Percentiles rank a stretch among this genome's conserved stretches.
phyloP scores from a whole-genome alignment of 306 rosid species.

The Vicia sativa region DNA sequence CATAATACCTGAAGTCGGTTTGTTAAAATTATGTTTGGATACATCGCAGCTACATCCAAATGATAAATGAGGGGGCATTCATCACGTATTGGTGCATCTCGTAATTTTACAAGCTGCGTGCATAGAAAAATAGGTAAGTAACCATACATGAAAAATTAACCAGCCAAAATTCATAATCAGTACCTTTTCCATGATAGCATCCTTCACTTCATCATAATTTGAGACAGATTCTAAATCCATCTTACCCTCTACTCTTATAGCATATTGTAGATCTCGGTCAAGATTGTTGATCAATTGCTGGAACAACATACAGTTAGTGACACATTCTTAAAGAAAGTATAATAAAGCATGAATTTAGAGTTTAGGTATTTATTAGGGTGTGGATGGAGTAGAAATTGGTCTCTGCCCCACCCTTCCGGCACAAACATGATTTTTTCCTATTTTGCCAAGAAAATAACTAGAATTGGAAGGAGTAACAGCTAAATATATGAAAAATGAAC shows the following conservation, averaged over 20 bases:
- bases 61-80: slow-evolving; percentile 98
- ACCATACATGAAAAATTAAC: slow-evolving; percentile 23
- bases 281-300: slow-evolving; percentile 87
- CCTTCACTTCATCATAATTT: slow-evolving; percentile 89
- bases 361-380: background rate
- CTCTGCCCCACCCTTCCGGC: slow-evolving; percentile 3
- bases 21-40: slow-evolving; percentile 94
- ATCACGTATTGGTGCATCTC: slow-evolving; percentile 75
- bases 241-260: slow-evolving; percentile 91
- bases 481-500: slow-evolving; percentile 19
- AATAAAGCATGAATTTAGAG: slow-evolving; percentile 33
- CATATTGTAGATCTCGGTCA: slow-evolving; percentile 95
- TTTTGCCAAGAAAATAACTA: slow-evolving; percentile 16
- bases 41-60: slow-evolving; percentile 99
- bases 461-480: slow-evolving; percentile 15
- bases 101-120: slow-evolving; percentile 73
- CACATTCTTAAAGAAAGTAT: slow-evolving; percentile 33
- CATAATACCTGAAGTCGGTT: slow-evolving; percentile 94
- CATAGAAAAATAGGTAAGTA: slow-evolving; percentile 30
- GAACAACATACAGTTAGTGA: slow-evolving; percentile 44
- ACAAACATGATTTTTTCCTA: background rate
- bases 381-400: background rate
- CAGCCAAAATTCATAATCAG: slow-evolving; percentile 38
- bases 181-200: slow-evolving; percentile 88
- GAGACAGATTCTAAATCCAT: slow-evolving; percentile 79